These are phyloP conservation scores for Colletotrichum siamense DNA, from an alignment of 2,329 filamentous ascomycete genomes.

Conservation along the genomic window DNA sequence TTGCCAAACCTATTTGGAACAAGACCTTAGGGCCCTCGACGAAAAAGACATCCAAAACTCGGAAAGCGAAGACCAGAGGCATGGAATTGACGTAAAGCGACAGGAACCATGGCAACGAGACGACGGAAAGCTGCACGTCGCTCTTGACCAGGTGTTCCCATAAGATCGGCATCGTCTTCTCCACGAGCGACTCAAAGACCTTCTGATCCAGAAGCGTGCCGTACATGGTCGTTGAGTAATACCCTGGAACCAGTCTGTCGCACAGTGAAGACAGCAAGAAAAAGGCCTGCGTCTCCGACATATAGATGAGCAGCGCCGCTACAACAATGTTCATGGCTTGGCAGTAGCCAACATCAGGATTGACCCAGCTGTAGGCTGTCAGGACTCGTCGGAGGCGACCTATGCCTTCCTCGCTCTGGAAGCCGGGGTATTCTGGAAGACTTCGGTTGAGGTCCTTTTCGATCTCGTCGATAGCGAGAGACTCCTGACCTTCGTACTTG, in stretches of 20 bases:
- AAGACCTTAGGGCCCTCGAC: slow-evolving; percentile 96
- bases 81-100: slow-evolving; percentile 99
- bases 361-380: slow-evolving; percentile 97
- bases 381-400: slow-evolving; percentile 86
- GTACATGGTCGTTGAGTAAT: slow-evolving; percentile 99
- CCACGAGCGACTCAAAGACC: slow-evolving; percentile 97
- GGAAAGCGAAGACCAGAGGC: slow-evolving; percentile 96
- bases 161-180: slow-evolving; percentile 97
- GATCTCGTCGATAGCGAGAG: slow-evolving; percentile 96
- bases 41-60: slow-evolving; percentile 97
- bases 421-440: slow-evolving; percentile 95
- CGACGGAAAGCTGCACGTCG: slow-evolving; percentile 95
- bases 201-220: slow-evolving; percentile 95
- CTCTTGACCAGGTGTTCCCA: slow-evolving; percentile 98
- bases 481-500: slow-evolving; percentile 85
- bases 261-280: slow-evolving; percentile 91
- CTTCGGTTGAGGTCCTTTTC: slow-evolving; percentile 98
- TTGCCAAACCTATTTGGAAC: slow-evolving; percentile 97
- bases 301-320: slow-evolving; percentile 96
- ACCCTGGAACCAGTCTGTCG: slow-evolving; percentile 90
- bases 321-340: slow-evolving; percentile 99
- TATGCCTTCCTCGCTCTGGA: slow-evolving; percentile 96
- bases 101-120: slow-evolving; percentile 96
- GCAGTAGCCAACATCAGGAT: slow-evolving; percentile 95
- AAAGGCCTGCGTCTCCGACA: slow-evolving; percentile 95